phyloP scores from a whole-genome alignment of 2,329 filamentous ascomycete genomes.

The Erysiphe pulchra region DNA sequence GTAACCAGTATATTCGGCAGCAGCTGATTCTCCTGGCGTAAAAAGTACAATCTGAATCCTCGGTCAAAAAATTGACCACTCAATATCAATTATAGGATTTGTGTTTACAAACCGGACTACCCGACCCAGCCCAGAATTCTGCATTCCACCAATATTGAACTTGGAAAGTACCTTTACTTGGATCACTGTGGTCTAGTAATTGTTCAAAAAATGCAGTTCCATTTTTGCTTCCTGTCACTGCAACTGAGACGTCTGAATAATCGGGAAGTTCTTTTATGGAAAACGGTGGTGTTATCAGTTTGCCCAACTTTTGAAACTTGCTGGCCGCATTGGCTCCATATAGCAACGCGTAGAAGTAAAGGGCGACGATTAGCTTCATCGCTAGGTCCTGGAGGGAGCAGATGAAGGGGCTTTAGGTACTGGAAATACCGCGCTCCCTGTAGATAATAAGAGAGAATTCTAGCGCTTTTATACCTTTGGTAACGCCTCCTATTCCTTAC shows the following conservation, averaged over 20 bases:
- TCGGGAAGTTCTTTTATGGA: background rate
- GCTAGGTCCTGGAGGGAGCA: too few relatives aligned
- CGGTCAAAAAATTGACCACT: background rate
- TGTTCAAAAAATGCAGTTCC: conserved; percentile 16
- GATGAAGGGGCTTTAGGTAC: too few relatives aligned
- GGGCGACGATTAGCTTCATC: too few relatives aligned
- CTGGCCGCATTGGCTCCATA: background rate
- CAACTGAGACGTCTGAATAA: background rate
- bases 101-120: conserved; percentile 20
- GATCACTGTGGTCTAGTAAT: conserved; percentile 30
- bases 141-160: conserved; percentile 27
- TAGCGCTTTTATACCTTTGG: too few relatives aligned
- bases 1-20: conserved; percentile 21
- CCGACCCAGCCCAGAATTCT: conserved; percentile 25
- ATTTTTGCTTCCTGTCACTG: conserved; percentile 2
- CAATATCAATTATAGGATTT: background rate
- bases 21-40: conserved; percentile 25
- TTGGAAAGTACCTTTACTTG: conserved; percentile 25
- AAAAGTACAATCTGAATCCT: conserved; percentile 19
- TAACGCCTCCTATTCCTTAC: too few relatives aligned
- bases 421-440: too few relatives aligned
- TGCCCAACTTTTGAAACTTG: background rate
- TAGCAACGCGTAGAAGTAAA: too few relatives aligned
- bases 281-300: background rate
- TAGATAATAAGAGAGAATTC: too few relatives aligned